Percentiles rank a stretch among this genome's conserved stretches.
These are phyloP conservation scores for Aureobasidium sp. DNA, from an alignment of 2,329 filamentous ascomycete genomes.

Conservation along the genomic window DNA sequence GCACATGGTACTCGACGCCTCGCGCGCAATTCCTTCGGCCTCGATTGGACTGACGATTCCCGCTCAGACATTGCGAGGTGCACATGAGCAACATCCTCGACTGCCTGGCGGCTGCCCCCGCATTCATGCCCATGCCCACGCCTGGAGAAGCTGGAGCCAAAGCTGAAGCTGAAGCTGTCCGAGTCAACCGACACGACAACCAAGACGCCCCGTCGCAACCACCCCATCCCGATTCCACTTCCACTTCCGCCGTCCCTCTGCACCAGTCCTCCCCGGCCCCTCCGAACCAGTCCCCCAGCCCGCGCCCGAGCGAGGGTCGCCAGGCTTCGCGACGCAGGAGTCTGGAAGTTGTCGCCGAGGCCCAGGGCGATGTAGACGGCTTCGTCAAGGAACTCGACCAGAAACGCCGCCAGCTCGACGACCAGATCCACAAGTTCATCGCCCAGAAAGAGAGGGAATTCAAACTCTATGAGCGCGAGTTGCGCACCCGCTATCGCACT, in stretches of 20 bases:
- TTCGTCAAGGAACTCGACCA: slow-evolving; percentile 25
- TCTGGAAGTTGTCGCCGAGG: slow-evolving; percentile 14
- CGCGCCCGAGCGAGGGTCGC: slow-evolving; percentile 10
- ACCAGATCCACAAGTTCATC: slow-evolving; percentile 31
- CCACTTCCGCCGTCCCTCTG: not conserved
- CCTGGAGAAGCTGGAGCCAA: not conserved
- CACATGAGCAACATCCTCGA: slow-evolving; percentile 10
- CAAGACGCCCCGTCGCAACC: not conserved
- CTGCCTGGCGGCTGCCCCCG: slow-evolving; percentile 3
- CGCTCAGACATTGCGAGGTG: not conserved
- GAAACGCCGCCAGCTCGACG: slow-evolving; percentile 29
- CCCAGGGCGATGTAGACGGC: slow-evolving; percentile 14
- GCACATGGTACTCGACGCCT: slow-evolving; percentile 7
- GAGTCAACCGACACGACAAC: not conserved
- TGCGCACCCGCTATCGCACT: slow-evolving; percentile 17
- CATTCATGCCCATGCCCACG: slow-evolving; percentile 6
- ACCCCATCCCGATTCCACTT: too few species aligned
- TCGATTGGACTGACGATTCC: not conserved
- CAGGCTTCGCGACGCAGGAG: slow-evolving; percentile 14
- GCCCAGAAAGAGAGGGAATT: slow-evolving; percentile 30
- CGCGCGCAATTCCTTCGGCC: not conserved
- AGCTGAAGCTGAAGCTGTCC: not conserved
- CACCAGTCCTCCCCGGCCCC: not conserved
- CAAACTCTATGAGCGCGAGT: slow-evolving; percentile 27
- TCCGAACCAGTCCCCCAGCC: not conserved